Evolutionary conservation across 2,329 filamentous ascomycete species (phyloP), one percentile per base, ranked within the genome.

Genomic region (Albifimbria verrucaria): DNA sequence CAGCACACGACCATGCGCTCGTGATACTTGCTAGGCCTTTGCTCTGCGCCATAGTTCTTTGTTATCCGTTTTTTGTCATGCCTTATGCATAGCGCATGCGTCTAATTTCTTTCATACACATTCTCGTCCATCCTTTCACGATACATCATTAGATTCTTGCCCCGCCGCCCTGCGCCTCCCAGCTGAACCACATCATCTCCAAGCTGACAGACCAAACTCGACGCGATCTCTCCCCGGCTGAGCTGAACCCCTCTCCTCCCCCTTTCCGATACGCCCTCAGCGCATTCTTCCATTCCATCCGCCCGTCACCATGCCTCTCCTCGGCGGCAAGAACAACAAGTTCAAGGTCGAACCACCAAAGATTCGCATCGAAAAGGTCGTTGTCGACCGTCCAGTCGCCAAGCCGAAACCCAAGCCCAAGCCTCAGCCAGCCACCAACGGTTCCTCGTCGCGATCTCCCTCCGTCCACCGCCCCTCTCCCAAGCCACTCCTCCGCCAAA

Each of bases 281-380:
- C 24, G n/a, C 41, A 43, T 32, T 24, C 53, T 53, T 48, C 20
- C 45, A 49, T 39, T 32, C 51, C 51, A 55, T 49, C 11, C 11
- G 17, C n/a, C 22, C 39, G 52, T 26, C 58, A 59, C 45, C 55
- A 71, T 71, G 69, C 69, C 67, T 68, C 69, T 76, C 52, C 71
- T 76, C 55, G 70, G 71, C 55, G 68, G 67, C 50, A 76, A 75
- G 56, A 67, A 65, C 54, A 73, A 72, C 57, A 82, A 79, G 63
- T 76, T 79, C 68, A 80, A 81, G 67, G 68, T 74, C 58, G 74
- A 78, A 56, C 71, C 74, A 50, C 74, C 77, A 52, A 74, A 73
- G 55, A 75, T 81, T 60, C 76, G 78, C 55, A 77, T 80, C 61
- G 78, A 82, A 64, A 78, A 77, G 58, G 77, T 81, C 53, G 68